These are phyloP conservation scores for Ophiobolus disseminans DNA, from an alignment of 2,329 filamentous ascomycete species.

Conservation along the genomic window DNA sequence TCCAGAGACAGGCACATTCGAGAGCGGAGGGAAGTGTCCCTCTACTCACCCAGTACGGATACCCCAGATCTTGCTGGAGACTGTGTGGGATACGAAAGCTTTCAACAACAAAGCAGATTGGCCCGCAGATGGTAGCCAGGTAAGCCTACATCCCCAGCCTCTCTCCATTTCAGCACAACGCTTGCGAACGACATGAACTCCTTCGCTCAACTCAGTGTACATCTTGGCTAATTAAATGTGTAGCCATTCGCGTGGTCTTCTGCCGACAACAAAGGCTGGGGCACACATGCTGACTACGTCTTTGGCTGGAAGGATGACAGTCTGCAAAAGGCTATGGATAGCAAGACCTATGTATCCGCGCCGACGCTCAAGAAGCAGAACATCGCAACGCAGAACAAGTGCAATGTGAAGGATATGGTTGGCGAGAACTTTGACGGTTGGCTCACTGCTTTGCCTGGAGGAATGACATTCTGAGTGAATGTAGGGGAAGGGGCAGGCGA, in stretches of 20 bases:
- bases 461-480: constrained; percentile 4
- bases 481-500: not conserved
- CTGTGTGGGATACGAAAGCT: constrained; percentile 40
- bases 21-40: constrained; percentile 38
- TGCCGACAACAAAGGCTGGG: constrained; percentile 36
- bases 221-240: not conserved
- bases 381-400: constrained; percentile 45
- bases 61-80: constrained; percentile 43
- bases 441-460: constrained; percentile 26
- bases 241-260: constrained; percentile 40
- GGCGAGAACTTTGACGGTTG: constrained; percentile 41
- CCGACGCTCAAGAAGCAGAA: constrained; percentile 42
- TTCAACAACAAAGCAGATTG: constrained; percentile 45
- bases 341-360: constrained; percentile 36
- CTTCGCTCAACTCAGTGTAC: not conserved
- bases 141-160: not conserved
- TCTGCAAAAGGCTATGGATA: constrained; percentile 40
- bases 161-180: not conserved
- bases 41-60: constrained; percentile 35
- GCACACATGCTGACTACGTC: constrained; percentile 42
- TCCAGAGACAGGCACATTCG: constrained; percentile 38
- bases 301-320: constrained; percentile 44
- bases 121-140: constrained; percentile 39
- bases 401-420: constrained; percentile 41
- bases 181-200: not conserved